Base-by-base conservation (phyloP, 139 green algal genomes). In the Eudorina sp. region DNA sequence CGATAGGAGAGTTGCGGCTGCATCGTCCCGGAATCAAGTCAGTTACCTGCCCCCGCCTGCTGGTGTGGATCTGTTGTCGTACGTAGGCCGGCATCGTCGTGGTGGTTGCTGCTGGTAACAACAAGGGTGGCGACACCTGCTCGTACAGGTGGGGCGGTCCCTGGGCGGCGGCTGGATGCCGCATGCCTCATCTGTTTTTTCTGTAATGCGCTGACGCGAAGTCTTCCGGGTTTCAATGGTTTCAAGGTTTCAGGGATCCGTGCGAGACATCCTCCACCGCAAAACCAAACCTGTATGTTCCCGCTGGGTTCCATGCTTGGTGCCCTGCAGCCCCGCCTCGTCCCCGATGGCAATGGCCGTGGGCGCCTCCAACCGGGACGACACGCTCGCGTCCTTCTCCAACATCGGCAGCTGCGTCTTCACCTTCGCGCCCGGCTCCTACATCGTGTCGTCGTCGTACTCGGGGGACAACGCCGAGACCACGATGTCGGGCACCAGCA, bases 351-450 rank as follows among this genome's bases (percentile, higher is more conserved):
- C 89, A 38, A 94, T 96, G 29, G 89, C 91, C 13, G 92, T 97
- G 8, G 93, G 88, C 18, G 92, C 95, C 21, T 87, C 55, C 85
- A 94, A 74, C 72, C 48, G 21, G 64, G 80, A 64, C 80, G 90
- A 94, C 53, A 79, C 62, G 1, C 18, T 95, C 34, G 86, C 92
- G 4, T 88, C 78, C 60, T 96, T 94, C 78, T 95, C 89, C 75
- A 96, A 97, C 84, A 72, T 95, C 29, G 95, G 95, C 34, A 55
- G 76, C 29, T 97, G 95, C 82, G 74, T 97, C n/a, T 92, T 92
- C 86, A 88, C 96, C 21, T 94, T 95, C 68, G 95, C 92, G 0
- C 95, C 95, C 3, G 95, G 95, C 3, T 27, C 51, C 5, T 66
- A 68, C 53, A 93, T 95, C 41, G 46, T 89, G 31, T 92, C 80